phyloP scores from a whole-genome alignment of 2,329 filamentous ascomycete species.

The Alternaria ventricosa region DNA sequence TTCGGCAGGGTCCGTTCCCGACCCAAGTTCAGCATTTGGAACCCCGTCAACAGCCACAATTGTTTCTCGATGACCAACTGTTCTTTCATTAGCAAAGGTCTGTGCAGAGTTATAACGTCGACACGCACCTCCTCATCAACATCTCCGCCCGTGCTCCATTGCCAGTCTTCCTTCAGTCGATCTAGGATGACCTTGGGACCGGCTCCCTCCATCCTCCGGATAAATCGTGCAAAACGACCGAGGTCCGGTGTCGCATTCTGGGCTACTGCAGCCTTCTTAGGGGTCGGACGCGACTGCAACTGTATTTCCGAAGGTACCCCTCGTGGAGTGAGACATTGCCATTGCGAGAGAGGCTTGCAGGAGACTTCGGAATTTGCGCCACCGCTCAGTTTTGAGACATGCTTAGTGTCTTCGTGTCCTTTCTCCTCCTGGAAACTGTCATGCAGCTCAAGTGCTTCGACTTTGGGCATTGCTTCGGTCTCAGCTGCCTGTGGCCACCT shows the following conservation, averaged over 20 bases:
- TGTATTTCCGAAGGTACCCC: conserved; percentile 19
- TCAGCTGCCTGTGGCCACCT: conserved; percentile 25
- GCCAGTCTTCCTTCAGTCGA: conserved; percentile 60
- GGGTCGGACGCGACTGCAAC: conserved; percentile 22
- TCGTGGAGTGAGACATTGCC: conserved; percentile 41
- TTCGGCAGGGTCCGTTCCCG: conserved; percentile 29
- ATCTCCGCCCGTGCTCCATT: conserved; percentile 49
- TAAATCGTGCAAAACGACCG: conserved; percentile 59
- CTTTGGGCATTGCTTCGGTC: conserved; percentile 25
- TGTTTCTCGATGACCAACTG: conserved; percentile 61
- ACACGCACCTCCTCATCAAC: conserved; percentile 53
- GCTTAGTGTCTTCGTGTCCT: conserved; percentile 6
- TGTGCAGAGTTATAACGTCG: not conserved
- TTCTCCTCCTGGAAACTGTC: conserved; percentile 11
- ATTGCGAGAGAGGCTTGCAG: conserved; percentile 42
- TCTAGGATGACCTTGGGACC: conserved; percentile 60
- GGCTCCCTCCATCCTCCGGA: conserved; percentile 63
- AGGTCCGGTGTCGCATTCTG: conserved; percentile 34
- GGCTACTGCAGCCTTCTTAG: conserved; percentile 21
- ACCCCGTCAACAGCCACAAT: conserved; percentile 66
- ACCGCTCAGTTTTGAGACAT: conserved; percentile 15
- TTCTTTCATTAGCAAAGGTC: conserved; percentile 1
- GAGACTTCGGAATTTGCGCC: conserved; percentile 21
- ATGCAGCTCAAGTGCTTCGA: conserved; percentile 31
- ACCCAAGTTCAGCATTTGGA: conserved; percentile 51